phyloP scores from a whole-genome alignment of 495 filamentous ascomycete genomes.

The Tuber umbilicatum region DNA sequence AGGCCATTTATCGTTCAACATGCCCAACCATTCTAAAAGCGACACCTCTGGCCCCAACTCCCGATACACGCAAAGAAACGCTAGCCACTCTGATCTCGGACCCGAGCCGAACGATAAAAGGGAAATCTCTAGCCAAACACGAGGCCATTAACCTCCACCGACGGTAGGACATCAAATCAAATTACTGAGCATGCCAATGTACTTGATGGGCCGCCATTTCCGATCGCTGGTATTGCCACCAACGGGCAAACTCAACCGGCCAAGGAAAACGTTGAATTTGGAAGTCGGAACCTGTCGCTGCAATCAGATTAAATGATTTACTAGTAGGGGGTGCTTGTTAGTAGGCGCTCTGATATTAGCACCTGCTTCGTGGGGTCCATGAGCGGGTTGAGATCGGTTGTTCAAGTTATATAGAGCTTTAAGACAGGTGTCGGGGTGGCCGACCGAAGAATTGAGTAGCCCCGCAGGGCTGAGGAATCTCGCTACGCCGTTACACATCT shows the following conservation, averaged over 20 bases:
- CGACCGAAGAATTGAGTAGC: too few relatives aligned
- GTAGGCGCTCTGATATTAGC: too few relatives aligned
- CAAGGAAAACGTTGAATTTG: too few relatives aligned
- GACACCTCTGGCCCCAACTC: neutral
- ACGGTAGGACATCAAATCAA: neutral
- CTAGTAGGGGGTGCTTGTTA: too few relatives aligned
- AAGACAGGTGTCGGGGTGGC: too few relatives aligned
- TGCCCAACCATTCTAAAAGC: neutral
- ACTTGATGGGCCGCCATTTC: constrained; percentile 12
- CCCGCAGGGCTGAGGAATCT: too few relatives aligned
- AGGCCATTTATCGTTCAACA: neutral
- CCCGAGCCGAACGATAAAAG: constrained; percentile 8
- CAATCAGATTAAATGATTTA: too few relatives aligned
- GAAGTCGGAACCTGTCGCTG: too few relatives aligned
- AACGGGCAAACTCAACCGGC: neutral
- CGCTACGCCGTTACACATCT: too few relatives aligned
- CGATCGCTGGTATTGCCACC: constrained; percentile 2
- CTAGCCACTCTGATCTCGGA: neutral
- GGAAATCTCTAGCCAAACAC: constrained; percentile 10
- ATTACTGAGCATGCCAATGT: constrained; percentile 8
- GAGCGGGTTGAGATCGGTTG: too few relatives aligned
- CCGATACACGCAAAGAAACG: constrained; percentile 8
- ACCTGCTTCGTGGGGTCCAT: too few relatives aligned
- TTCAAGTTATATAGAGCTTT: too few relatives aligned
- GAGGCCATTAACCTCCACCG: constrained; percentile 4